phyloP scores from a whole-genome alignment of 2,329 filamentous ascomycete genomes.

The Pseudocercospora eumusae region DNA sequence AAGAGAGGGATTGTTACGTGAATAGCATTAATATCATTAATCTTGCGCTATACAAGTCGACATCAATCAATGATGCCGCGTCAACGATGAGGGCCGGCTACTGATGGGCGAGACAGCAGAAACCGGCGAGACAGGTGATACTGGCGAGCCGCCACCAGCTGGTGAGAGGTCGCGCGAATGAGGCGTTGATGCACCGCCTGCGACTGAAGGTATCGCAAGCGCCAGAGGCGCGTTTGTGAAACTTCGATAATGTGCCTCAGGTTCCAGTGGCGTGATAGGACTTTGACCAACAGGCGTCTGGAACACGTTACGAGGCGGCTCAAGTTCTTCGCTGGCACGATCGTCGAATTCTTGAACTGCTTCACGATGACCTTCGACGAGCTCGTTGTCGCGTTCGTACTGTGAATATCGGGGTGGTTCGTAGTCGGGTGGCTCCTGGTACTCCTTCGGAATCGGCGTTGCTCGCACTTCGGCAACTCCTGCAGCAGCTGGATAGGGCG shows the following conservation, averaged over 20 bases:
- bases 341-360: neutral
- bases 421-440: conserved; percentile 3
- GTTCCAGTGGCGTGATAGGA: conserved; percentile 14
- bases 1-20: neutral
- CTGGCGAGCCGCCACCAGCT: conserved; percentile 18
- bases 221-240: conserved; percentile 9
- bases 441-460: conserved; percentile 4
- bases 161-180: conserved; percentile 21
- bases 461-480: conserved; percentile 8
- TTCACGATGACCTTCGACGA: conserved; percentile 1
- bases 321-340: conserved; percentile 4
- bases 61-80: conserved; percentile 9
- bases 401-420: conserved; percentile 7
- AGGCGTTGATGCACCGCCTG: conserved; percentile 5
- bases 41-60: neutral
- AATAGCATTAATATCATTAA: neutral
- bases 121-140: conserved; percentile 22
- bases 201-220: conserved; percentile 17
- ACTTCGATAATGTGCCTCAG: conserved; percentile 8
- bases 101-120: conserved; percentile 19
- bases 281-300: conserved; percentile 17
- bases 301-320: conserved; percentile 9
- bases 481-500: conserved; percentile 12
- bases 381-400: neutral
- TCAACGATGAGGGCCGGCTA: conserved; percentile 18